Base-by-base conservation (phyloP, 2,329 filamentous ascomycete genomes). In the Gaeumannomyces tritici region DNA sequence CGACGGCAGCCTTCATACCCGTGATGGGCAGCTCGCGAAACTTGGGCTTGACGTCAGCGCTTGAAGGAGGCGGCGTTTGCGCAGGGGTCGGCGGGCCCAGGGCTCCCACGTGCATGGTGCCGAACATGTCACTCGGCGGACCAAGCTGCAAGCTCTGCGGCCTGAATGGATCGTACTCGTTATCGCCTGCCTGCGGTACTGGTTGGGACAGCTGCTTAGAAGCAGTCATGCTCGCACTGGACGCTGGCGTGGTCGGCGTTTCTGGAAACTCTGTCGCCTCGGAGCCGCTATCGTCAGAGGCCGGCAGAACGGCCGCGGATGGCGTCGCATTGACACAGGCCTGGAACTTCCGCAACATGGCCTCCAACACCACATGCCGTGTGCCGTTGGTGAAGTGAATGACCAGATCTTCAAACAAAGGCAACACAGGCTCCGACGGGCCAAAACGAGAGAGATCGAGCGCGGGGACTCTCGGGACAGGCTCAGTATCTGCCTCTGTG, bases 371-470 rank as follows among this genome's bases (percentile, higher is more conserved):
- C 2, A 70, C 64, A 63, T 82, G 76, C 0, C 70, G 68, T 1
- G 72, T 70, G 2, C 77, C 77, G 11, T 78, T 75, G 18, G 77
- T 79, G 62, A 87, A 78, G 57, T 82, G 75, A 28, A 88, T 74
- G 2, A 86, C 76, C 1, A 86, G 68, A 64, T 88, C 81, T 67
- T 88, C 85, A 0, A 75, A 67, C 55, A 84, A 71, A 0, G 81
- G 78, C 27, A 88, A 73, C 0, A 84, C 75, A 1, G 80, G 74
- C 42, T 55, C 60, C 9, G 33, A 57, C 21, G 55, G 21, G 15
- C 28, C 26, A 31, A 21, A 31, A 27, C 2, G 28, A 15, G 21
- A 24, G 1, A 2, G n/a, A 31, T 31, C 13, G 31, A n/a, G 28
- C 31, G 55, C 9, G 9, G 4, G 15, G 31, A 29, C 28, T 27